Percentiles rank a stretch among this genome's conserved stretches.
These are phyloP conservation scores for Cutaneotrichosporon sp. DNA, from an alignment of 1,284 basidiomycete genomes.

Conservation along the genomic window DNA sequence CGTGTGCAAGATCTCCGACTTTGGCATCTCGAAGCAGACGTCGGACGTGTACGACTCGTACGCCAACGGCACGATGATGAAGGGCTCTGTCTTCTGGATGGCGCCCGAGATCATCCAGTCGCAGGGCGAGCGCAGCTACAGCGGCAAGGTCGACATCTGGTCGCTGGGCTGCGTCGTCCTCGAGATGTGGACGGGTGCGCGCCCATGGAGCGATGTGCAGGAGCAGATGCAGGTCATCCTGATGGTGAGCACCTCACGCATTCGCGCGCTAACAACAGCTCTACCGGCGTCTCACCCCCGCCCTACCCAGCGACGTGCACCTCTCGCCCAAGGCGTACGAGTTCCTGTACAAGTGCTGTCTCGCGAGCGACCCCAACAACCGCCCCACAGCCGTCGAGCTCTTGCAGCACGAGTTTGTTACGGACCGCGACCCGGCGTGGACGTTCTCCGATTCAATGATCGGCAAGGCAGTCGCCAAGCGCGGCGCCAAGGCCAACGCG, in stretches of 20 bases:
- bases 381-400: slow-evolving; percentile 83
- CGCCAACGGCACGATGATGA: slow-evolving; percentile 78
- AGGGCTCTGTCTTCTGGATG: slow-evolving; percentile 99
- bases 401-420: slow-evolving; percentile 79
- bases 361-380: slow-evolving; percentile 83
- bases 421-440: slow-evolving; percentile 69
- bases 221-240: slow-evolving; percentile 92
- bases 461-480: slow-evolving; percentile 45
- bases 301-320: slow-evolving; percentile 74
- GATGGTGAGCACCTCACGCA: slow-evolving; percentile 52
- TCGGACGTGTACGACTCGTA: slow-evolving; percentile 76
- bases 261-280: slow-evolving; percentile 61
- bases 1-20: slow-evolving; percentile 91
- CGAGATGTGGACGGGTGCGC: slow-evolving; percentile 95
- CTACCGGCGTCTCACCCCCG: slow-evolving; percentile 58
- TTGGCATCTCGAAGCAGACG: slow-evolving; percentile 89
- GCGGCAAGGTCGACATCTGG: slow-evolving; percentile 98
- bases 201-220: slow-evolving; percentile 83
- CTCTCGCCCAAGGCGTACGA: slow-evolving; percentile 76
- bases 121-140: slow-evolving; percentile 63
- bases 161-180: slow-evolving; percentile 94
- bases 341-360: slow-evolving; percentile 84
- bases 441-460: slow-evolving; percentile 57
- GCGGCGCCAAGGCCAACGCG: slow-evolving; percentile 6
- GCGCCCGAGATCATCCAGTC: slow-evolving; percentile 83